Evolutionary conservation across 768 basidiomycete species (phyloP), one percentile per base, ranked within the genome.

Genomic region (Udeniomyces megalosporus): DNA sequence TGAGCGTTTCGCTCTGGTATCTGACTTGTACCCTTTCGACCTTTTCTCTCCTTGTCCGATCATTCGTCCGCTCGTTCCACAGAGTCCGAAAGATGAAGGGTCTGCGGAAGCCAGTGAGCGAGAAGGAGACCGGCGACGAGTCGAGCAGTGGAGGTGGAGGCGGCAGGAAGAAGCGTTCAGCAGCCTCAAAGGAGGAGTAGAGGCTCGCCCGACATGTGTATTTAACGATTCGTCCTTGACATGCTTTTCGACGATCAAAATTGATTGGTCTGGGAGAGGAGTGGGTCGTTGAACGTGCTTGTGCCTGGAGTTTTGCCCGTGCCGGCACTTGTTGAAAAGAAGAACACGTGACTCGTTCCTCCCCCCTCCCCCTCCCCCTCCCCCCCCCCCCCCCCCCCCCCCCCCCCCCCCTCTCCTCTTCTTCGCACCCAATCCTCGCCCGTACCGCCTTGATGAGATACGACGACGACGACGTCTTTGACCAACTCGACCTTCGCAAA

Each of bases 11-110:
- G n/a, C 4, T 15, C 22, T 22, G 12, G 22, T 3, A 6, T 22
- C 8, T 28, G 11, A 24, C 49, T 11, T 29, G 10, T 29, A 17
- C 20, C 11, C 10, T 38, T 6, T 2, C 53, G 35, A 54, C 53
- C n/a, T 22, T 46, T 28, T 49, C 4, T 10, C 20, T 31, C 6
- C 26, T 24, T 49, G 22, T 29, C 26, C 14, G n/a, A n/a, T n/a
- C n/a, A n/a, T n/a, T n/a, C n/a, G n/a, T n/a, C n/a, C n/a, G n/a
- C 45, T 46, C 32, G 15, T 34, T 31, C 35, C 28, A 11, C 61
- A 62, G 61, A 49, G 84, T 84, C 62, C 80, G 90, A 71, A 95
- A 95, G 79, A 93, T 97, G 88, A 97, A 95, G 77, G 93, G 88
- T 11, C 74, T 99, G 66, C 86, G 63, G 17, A 65, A 63, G 52